phyloP scores from a whole-genome alignment of 306 rosid genomes.

The Castanea crenata region DNA sequence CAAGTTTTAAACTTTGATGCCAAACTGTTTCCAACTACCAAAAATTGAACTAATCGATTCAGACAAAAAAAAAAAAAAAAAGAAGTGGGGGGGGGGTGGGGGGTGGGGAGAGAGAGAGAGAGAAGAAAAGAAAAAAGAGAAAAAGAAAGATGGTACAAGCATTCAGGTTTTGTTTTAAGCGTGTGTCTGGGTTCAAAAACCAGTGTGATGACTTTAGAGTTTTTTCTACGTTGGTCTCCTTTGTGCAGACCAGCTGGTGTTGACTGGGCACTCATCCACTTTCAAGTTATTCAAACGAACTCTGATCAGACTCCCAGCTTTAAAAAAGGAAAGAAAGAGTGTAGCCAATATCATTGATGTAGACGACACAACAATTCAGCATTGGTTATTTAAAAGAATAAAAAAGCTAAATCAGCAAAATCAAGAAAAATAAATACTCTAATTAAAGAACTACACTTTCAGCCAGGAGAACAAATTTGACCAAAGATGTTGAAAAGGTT shows the following conservation, averaged over 20 bases:
- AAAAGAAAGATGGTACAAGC: no score
- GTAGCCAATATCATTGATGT: background rate
- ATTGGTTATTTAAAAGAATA: background rate
- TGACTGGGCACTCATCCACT: background rate
- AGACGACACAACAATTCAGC: background rate
- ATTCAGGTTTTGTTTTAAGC: background rate
- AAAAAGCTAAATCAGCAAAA: background rate
- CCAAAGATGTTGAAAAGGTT: no score
- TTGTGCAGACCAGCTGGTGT: background rate
- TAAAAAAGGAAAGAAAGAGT: background rate
- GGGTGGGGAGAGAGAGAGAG: no score
- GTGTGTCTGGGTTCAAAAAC: background rate
- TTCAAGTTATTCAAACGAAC: background rate
- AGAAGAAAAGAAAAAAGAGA: background rate
- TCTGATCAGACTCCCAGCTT: background rate
- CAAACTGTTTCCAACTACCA: no score
- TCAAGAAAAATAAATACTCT: background rate
- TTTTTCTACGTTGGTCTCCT: background rate
- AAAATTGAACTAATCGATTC: no score
- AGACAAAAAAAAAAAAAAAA: no score
- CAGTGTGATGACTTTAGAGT: background rate
- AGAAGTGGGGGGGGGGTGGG: fast-evolving
- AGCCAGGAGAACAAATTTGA: no score
- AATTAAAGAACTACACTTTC: no score
- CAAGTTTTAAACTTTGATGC: no score